Base-by-base conservation (phyloP, 139 green algal species). In the Yamagishiella unicocca region DNA sequence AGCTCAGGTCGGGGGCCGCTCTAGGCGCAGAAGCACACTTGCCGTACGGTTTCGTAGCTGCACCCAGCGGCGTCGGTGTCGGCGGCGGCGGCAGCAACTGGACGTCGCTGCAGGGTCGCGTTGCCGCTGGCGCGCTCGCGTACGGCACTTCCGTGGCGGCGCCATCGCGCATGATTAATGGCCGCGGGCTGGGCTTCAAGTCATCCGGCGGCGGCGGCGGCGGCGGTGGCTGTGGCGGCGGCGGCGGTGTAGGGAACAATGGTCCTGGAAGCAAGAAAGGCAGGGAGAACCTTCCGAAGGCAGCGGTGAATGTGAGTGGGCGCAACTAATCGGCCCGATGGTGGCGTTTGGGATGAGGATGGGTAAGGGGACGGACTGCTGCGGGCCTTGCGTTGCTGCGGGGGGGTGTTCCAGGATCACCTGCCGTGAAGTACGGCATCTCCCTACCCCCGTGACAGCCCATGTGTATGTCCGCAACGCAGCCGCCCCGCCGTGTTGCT, bases 251-350 rank as follows among this genome's bases (percentile, higher is more conserved):
- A 64, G 45, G 6, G 42, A 27, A 22, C 43, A 50, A 21, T 14
- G 81, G 64, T 4, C 81, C 81, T 0, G 73, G 70, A 37, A 72
- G 71, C 72, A 91, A 91, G 87, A 88, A 88, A 50, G 55, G 74
- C 27, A 61, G 87, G 0, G 87, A 91, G 64, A 91, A 91, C 50
- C 81, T 91, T 61, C 87, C 87, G 7, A 85, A 83, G 37, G 6
- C 66, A 0, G 64, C 81, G 0, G 81, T 81, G 1, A 85, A 54
- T n/a, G 85, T 82, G 53, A 62, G 75, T 1, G 8, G n/a, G 55
- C 40, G n/a, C n/a, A n/a, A n/a, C n/a, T n/a, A n/a, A n/a, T n/a
- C n/a, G n/a, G n/a, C n/a, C n/a, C n/a, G n/a, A n/a, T n/a, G n/a
- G n/a, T n/a, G n/a, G n/a, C n/a, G n/a, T n/a, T n/a, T n/a, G n/a